phyloP scores from a whole-genome alignment of 345 rosid genomes.

The thale cress (Arabidopsis thaliana) region TAIR10.1 NC_003075.7:16115501-16116000 shows the following conservation, averaged over 20 bases:
- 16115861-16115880: neutral
- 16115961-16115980: constrained; percentile 8
- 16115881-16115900: neutral
- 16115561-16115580: constrained; percentile 28
- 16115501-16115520: constrained; percentile 35
- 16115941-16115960: neutral
- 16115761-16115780: constrained; percentile 49
- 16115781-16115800: neutral
- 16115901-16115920: constrained; percentile 3
- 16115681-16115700: constrained; percentile 26
- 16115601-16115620: neutral
- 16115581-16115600: constrained; percentile 5
- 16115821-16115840: neutral
- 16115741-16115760: constrained; percentile 70
- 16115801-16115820: neutral
- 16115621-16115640: constrained; percentile 29
- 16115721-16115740: constrained; percentile 59
- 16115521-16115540: constrained; percentile 37
- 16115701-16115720: constrained; percentile 43
- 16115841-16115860: neutral
- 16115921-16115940: neutral
- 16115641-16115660: constrained; percentile 17
- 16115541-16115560: constrained; percentile 24
- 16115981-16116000: neutral
- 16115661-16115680: constrained; percentile 21